These are phyloP conservation scores for Magnolia sinica DNA, from an alignment of 164 flowering plant genomes.

Conservation along the genomic window DNA sequence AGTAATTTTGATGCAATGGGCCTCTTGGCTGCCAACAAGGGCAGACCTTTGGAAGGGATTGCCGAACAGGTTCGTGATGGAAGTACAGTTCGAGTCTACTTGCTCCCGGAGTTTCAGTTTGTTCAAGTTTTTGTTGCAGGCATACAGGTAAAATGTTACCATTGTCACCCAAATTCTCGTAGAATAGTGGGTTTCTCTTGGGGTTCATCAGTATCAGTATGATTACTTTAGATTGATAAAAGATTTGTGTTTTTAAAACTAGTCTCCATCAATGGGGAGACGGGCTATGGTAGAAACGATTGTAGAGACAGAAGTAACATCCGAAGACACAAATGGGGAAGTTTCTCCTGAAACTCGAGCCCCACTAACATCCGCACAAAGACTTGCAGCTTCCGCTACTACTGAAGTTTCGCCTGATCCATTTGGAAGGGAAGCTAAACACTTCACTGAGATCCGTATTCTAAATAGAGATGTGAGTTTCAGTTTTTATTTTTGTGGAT, in stretches of 20 bases:
- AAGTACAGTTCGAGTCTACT: conserved; percentile 69
- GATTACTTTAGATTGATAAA: not conserved
- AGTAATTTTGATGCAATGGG: conserved; percentile 84
- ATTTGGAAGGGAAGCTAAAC: conserved; percentile 86
- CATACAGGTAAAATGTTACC: conserved; percentile 51
- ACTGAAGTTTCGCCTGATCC: conserved; percentile 65
- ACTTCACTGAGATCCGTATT: conserved; percentile 83
- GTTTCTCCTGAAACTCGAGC: conserved; percentile 50
- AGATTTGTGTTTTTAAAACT: not conserved
- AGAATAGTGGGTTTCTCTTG: not conserved
- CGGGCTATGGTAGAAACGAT: conserved; percentile 44
- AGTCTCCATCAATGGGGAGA: conserved; percentile 87
- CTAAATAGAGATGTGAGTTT: conserved; percentile 78
- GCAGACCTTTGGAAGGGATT: conserved; percentile 70
- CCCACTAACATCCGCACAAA: conserved; percentile 85
- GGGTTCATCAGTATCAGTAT: not conserved
- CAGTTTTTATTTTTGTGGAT: not conserved
- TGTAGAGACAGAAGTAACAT: conserved; percentile 35
- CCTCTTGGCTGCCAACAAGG: conserved; percentile 64
- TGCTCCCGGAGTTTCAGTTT: conserved; percentile 87
- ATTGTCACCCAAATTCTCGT: not conserved
- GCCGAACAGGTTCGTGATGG: conserved; percentile 97
- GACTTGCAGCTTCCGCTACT: conserved; percentile 62
- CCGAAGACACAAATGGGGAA: conserved; percentile 67
- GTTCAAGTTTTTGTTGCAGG: conserved; percentile 91